Evolutionary conservation across 495 filamentous ascomycete species (phyloP).

Genomic region (Penicillium desertorum): DNA sequence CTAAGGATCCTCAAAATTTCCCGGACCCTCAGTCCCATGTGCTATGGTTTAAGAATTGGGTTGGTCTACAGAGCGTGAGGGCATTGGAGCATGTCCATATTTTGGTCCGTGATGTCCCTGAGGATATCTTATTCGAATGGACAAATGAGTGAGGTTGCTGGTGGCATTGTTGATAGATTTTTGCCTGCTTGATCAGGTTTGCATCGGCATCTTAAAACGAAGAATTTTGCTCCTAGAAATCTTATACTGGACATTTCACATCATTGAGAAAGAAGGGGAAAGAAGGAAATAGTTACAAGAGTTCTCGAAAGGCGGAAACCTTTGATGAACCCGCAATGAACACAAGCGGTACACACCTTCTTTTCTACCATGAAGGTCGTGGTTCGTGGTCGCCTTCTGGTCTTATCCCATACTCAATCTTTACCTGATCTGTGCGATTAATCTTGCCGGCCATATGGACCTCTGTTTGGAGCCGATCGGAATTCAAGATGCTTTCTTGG

Average conservation of each 20-base stretch:
- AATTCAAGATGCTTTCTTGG: constrained; percentile 18
- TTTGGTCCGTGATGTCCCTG: constrained; percentile 60
- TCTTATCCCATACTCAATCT: constrained; percentile 13
- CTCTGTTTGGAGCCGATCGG: constrained; percentile 1
- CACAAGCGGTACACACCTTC: not conserved
- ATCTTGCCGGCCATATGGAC: constrained; percentile 4
- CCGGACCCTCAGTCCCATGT: constrained; percentile 55
- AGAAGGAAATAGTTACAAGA: not conserved
- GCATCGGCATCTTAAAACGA: not conserved
- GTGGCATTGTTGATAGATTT: not conserved
- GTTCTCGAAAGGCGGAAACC: not conserved
- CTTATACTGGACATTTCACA: not conserved
- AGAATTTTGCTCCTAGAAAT: not conserved
- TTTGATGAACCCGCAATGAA: not conserved
- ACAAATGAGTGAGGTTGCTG: constrained; percentile 36
- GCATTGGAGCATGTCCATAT: constrained; percentile 78
- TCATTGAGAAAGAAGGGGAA: not conserved
- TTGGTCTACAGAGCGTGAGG: constrained; percentile 80
- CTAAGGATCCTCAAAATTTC: constrained; percentile 30
- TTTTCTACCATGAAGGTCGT: not conserved
- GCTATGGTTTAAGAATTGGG: constrained; percentile 95
- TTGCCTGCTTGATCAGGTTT: not conserved
- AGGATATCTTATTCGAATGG: constrained; percentile 62
- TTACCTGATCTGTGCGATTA: constrained; percentile 14
- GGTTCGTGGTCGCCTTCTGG: not conserved